Evolutionary conservation across 2,329 filamentous ascomycete genomes (phyloP).

Genomic region (Monilinia fructigena): DNA sequence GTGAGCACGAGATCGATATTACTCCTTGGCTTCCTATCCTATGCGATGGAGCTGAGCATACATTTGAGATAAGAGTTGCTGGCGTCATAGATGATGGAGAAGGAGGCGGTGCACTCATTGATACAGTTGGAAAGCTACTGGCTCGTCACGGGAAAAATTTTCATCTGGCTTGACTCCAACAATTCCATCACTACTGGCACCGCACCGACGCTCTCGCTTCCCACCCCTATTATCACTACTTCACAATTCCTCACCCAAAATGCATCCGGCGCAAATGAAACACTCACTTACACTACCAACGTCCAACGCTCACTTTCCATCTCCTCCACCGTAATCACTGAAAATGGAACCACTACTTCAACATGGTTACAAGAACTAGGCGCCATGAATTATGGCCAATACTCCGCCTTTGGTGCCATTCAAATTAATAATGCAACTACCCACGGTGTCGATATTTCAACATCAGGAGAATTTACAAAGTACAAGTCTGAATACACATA

Average conservation of each 20-base stretch:
- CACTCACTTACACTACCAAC: slow-evolving; percentile 57
- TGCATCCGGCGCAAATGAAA: slow-evolving; percentile 55
- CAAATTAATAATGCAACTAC: slow-evolving; percentile 54
- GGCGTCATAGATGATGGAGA: slow-evolving; percentile 59
- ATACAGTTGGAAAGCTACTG: slow-evolving; percentile 64
- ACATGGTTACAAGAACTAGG: slow-evolving; percentile 59
- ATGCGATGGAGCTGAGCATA: slow-evolving; percentile 63
- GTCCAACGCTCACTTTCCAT: slow-evolving; percentile 57
- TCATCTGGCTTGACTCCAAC: slow-evolving; percentile 65
- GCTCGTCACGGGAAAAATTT: slow-evolving; percentile 77
- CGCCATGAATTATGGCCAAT: slow-evolving; percentile 55
- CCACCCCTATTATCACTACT: slow-evolving; percentile 50
- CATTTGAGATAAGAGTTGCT: slow-evolving; percentile 64
- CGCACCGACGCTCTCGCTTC: slow-evolving; percentile 38
- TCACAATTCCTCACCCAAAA: slow-evolving; percentile 49
- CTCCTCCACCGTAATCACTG: slow-evolving; percentile 51
- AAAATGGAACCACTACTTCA: slow-evolving; percentile 44
- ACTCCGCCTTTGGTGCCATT: slow-evolving; percentile 53
- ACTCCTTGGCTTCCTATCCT: slow-evolving; percentile 71
- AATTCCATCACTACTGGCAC: slow-evolving; percentile 53
- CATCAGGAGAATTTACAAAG: slow-evolving; percentile 37
- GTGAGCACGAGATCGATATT: slow-evolving; percentile 79
- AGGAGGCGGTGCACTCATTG: slow-evolving; percentile 49
- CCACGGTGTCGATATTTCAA: slow-evolving; percentile 47
- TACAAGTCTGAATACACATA: slow-evolving; percentile 52